Conservation (phyloP, 208 protist genomes). For the Leptomonas seymouri region DNA sequence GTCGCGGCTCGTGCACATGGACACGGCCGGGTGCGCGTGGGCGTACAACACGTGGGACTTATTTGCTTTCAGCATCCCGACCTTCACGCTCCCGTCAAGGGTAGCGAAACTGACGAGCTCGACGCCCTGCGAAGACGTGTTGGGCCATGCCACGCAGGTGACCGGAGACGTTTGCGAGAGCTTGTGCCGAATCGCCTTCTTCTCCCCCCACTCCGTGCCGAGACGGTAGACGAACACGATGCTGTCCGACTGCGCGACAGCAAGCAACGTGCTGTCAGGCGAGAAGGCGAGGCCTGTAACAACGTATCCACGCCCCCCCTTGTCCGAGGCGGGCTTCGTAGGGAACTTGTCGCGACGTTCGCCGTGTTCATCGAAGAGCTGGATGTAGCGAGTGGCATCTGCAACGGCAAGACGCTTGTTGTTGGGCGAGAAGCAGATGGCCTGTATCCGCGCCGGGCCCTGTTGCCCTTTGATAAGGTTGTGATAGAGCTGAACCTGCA, state of each 20-base stretch:
- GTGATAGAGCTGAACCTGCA: slow-evolving; percentile 95
- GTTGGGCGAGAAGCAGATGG: slow-evolving; percentile 94
- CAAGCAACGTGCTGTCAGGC: slow-evolving; percentile 95
- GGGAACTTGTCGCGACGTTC: slow-evolving; percentile 96
- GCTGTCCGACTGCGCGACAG: slow-evolving; percentile 96
- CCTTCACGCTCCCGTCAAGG: slow-evolving; percentile 94
- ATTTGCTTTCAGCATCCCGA: slow-evolving; percentile 94
- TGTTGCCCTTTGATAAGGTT: slow-evolving; percentile 82
- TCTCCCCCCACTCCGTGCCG: slow-evolving; percentile 96
- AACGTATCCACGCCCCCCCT: slow-evolving; percentile 85
- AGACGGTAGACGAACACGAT: slow-evolving; percentile 98
- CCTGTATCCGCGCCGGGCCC: slow-evolving; percentile 86
- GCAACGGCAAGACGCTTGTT: slow-evolving; percentile 94
- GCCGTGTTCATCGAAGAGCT: slow-evolving; percentile 96
- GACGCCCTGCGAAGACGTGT: slow-evolving; percentile 82
- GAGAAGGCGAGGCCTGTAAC: slow-evolving; percentile 95
- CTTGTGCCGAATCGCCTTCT: slow-evolving; percentile 98
- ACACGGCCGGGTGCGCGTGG: slow-evolving; percentile 91
- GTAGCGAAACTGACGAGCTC: slow-evolving; percentile 95
- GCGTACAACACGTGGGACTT: slow-evolving; percentile 94
- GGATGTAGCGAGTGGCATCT: slow-evolving; percentile 85
- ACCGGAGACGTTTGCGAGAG: slow-evolving; percentile 91
- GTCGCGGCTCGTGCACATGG: slow-evolving; percentile 73
- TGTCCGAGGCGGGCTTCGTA: slow-evolving; percentile 91
- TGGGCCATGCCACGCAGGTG: slow-evolving; percentile 94